Evolutionary conservation across 2,329 filamentous ascomycete species (phyloP), one percentile per base, ranked within the genome.

Genomic region (Thelonectria blattea): DNA sequence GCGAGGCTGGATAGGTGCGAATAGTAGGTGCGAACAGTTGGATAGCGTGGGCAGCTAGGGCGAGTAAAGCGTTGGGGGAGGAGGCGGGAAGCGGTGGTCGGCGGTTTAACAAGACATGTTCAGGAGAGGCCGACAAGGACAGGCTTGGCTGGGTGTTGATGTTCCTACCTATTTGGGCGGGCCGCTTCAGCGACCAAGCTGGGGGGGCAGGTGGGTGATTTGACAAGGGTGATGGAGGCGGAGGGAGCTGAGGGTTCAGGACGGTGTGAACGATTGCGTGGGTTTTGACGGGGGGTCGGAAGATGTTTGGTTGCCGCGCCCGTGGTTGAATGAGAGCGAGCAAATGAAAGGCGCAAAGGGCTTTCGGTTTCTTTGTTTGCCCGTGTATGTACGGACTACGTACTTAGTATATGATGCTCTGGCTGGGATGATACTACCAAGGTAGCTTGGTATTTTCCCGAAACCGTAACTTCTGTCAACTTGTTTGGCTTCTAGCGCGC

Each of bases 161-260:
- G 62, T 57, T 65, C 65, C 68, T 55, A 66, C 65, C 68, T 55
- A 66, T 69, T 70, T 67, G 58, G 66, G 63, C 58, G 62, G 64
- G 64, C 63, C 60, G 59, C 53, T 55, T 49, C 54, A 63, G 66
- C 58, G 32, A 46, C 45, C 42, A 45, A 48, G 52, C 52, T 51
- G 22, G 51, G 22, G 51, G 51, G 46, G 39, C 45, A 30, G 49
- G 34, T 47, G 45, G 45, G 45, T 15, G 45, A 47, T 39, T n/a
- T 46, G 52, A 62, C 60, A 52, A 62, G 60, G 58, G 32, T 47
- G 34, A 18, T 51, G 15, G n/a, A 52, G 47, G 43, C 48, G 57
- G 57, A 52, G 48, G 48, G 47, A 50, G 43, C 27, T 43, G 58
- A 60, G 52, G 52, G 30, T 52, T 14, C 45, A 55, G 52, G 45